Evolutionary conservation across 306 rosid genomes (phyloP).

Genomic region (Glycine latifolia): DNA sequence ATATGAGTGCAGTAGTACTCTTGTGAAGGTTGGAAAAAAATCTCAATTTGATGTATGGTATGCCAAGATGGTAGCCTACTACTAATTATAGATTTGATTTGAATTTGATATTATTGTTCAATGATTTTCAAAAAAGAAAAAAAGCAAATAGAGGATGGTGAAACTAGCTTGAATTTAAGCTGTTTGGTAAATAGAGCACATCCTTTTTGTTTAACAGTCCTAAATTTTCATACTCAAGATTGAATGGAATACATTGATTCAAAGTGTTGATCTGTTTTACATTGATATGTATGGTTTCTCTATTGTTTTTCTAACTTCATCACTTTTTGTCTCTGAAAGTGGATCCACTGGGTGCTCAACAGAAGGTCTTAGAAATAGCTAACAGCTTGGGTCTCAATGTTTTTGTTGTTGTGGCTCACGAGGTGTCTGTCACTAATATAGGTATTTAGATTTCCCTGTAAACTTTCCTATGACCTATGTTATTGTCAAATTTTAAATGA

Average conservation of each 20-base stretch:
- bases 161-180: constrained; percentile 15
- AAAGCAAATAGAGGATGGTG: background rate
- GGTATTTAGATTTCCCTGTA: constrained; percentile 59
- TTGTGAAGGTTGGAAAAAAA: background rate
- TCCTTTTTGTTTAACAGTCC: constrained; percentile 2
- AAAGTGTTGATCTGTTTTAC: constrained; percentile 17
- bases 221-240: background rate
- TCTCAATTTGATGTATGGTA: constrained; percentile 13
- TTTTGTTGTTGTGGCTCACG: constrained; percentile 85
- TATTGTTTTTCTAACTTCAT: constrained; percentile 41
- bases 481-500: constrained; percentile 20
- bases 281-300: constrained; percentile 17
- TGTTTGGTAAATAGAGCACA: background rate
- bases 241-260: background rate
- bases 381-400: constrained; percentile 70
- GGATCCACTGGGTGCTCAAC: constrained; percentile 89
- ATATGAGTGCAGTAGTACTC: background rate
- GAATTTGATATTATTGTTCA: constrained; percentile 31
- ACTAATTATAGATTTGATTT: background rate
- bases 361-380: constrained; percentile 77
- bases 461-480: constrained; percentile 5
- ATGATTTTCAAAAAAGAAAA: background rate
- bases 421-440: constrained; percentile 54
- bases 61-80: background rate
- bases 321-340: constrained; percentile 54